Evolutionary conservation across 1,284 basidiomycete species (phyloP).

Genomic region (Agaricales sp.): DNA sequence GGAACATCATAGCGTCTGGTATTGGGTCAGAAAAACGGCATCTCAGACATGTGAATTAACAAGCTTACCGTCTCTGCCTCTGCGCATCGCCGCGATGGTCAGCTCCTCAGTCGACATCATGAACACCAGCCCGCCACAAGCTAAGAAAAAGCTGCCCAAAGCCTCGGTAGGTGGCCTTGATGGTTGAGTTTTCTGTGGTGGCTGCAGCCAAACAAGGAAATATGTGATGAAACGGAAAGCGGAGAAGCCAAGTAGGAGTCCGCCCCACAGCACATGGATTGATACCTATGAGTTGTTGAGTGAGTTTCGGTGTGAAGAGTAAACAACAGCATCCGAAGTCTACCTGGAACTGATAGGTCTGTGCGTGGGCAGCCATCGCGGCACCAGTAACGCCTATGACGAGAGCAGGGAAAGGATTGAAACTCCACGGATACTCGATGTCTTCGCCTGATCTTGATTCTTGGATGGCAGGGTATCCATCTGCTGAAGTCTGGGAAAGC

Average conservation of each 20-base stretch:
- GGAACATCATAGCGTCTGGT: conserved; percentile 76
- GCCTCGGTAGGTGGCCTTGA: conserved; percentile 94
- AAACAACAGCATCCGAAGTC: conserved; percentile 8
- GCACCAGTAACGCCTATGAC: conserved; percentile 90
- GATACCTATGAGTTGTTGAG: conserved; percentile 66
- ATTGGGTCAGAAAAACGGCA: neutral
- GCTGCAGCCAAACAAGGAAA: conserved; percentile 86
- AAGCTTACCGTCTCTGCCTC: conserved; percentile 71
- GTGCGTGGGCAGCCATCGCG: conserved; percentile 93
- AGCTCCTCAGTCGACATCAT: conserved; percentile 90
- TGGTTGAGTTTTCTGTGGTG: conserved; percentile 69
- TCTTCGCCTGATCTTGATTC: neutral
- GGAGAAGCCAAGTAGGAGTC: conserved; percentile 77
- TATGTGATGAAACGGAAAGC: conserved; percentile 81
- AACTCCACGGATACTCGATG: conserved; percentile 57
- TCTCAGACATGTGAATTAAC: conserved; percentile 3
- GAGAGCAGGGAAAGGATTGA: conserved; percentile 92
- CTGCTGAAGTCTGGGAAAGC: conserved; percentile 44
- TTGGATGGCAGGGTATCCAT: neutral
- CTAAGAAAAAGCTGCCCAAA: conserved; percentile 78
- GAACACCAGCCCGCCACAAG: conserved; percentile 85
- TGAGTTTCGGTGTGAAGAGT: conserved; percentile 9
- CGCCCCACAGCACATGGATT: conserved; percentile 89
- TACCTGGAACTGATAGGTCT: conserved; percentile 82
- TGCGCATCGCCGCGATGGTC: conserved; percentile 85